Evolutionary conservation across 768 basidiomycete species (phyloP), one percentile per base, ranked within the genome.

Genomic region (Hortiboletus campestris): DNA sequence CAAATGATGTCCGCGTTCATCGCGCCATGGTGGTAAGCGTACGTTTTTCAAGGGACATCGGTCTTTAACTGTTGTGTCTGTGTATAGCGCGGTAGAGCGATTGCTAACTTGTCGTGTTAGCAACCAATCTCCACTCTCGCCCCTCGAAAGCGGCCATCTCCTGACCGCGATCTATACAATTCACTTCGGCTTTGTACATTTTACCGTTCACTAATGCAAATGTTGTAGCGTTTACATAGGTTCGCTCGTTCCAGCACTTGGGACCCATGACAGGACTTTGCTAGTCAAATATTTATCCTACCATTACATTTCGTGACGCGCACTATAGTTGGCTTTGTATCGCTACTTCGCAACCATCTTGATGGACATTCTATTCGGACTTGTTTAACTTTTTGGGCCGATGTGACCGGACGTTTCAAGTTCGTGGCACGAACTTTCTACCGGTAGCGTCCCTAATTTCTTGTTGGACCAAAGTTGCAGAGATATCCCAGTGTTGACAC

Each of bases 1-100:
- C 80, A 29, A 69, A 68, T 45, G 80, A 86, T 62, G 72, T 88
- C 40, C 69, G 73, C 55, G 67, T 67, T 53, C 85, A 86, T 68
- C 81, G 88, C 47, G 63, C 73, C 42, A 66, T 80, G 62, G 67
- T 76, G 54, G 83, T 85, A 65, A 66, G 83, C 75, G 53, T 42
- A 35, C 58, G 49, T 58, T 35, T 47, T 49, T 43, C 51, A 42
- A 49, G 48, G 53, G 44, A 6, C 20, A 51, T 58, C 60, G 51
- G 51, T 64, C 7, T 53, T 54, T 53, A 57, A 63, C 52, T 39
- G 25, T 56, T 39, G 29, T 55, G 1, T 25, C 25, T 60, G 36
- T 59, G n/a, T 22, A 34, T 42, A 70, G 70, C 64, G 58, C 36
- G 46, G 66, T 49, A 57, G 49, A 66, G 43, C 48, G 22, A 35